Evolutionary conservation across 257 asterid genomes (phyloP), one percentile per base, ranked within the genome.

Genomic region (Eustoma russellianum): DNA sequence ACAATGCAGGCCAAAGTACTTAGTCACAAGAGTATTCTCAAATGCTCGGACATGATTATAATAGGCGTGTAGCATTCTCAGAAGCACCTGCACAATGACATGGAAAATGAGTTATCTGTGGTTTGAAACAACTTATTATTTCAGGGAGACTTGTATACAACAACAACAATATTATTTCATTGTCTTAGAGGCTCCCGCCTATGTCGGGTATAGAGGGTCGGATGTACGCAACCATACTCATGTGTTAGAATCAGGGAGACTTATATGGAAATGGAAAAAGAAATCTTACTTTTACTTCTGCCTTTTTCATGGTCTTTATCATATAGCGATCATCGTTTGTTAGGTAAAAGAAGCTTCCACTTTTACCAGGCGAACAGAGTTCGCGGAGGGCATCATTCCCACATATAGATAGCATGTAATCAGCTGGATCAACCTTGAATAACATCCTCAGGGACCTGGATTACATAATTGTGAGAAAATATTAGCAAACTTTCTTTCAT

Each of bases 291-390:
- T 90, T 90, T 34, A 80, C 88, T 86, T 90, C 98, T 28, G 98
- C 93, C 69, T 90, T 90, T 73, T 90, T 90, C 95, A 90, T 90
- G 2, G 97, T 86, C 79, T 86, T 90, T 52, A 86, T 90, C 97
- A 90, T 90, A 71, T 90, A 90, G n/a, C 96, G 89, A 62, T 90
- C 97, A 30, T 86, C 98, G 35, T 84, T 82, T 5, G 98, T 91
- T 66, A 86, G 62, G 82, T 91, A 91, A 53, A 90, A 90, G 69
- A 90, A 90, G 72, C 97, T 90, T 46, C 97, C 97, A 51, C 98
- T 90, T 48, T 90, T 87, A 17, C 96, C 96, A 0, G 98, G 98
- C 4, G 96, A 87, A 34, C 95, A 87, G 41, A 91, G 93, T 55
- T 91, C 98, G 16, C 96, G 64, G 15, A 91, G 71, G 14, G 98